These are phyloP conservation scores for Elsinoe perseae DNA, from an alignment of 2,329 filamentous ascomycete species.

Conservation along the genomic window DNA sequence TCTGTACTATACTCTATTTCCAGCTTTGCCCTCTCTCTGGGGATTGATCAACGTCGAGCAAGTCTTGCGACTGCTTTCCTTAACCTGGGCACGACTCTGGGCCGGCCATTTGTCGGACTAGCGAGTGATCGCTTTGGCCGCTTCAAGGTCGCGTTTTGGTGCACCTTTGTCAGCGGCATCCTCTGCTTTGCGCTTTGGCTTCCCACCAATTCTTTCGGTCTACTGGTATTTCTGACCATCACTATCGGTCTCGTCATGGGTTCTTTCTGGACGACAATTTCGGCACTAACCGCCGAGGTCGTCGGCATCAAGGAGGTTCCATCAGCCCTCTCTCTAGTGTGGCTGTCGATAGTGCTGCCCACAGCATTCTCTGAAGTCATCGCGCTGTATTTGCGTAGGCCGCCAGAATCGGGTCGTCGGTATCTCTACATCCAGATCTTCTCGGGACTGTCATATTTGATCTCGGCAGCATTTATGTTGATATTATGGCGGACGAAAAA, in stretches of 20 bases:
- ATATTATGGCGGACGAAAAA: constrained; percentile 25
- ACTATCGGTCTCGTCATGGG: constrained; percentile 40
- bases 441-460: constrained; percentile 30
- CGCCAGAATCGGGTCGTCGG: constrained; percentile 21
- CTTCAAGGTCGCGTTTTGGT: constrained; percentile 34
- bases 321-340: constrained; percentile 34
- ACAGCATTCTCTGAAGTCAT: constrained; percentile 36
- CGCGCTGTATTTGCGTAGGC: constrained; percentile 33
- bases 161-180: constrained; percentile 36
- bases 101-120: constrained; percentile 40
- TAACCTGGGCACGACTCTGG: constrained; percentile 43
- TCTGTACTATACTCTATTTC: constrained; percentile 42
- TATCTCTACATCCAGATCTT: constrained; percentile 37
- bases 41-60: constrained; percentile 34
- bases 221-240: constrained; percentile 39
- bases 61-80: constrained; percentile 37
- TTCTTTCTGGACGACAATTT: constrained; percentile 43
- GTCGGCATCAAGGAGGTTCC: constrained; percentile 35
- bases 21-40: constrained; percentile 40
- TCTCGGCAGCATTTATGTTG: constrained; percentile 31
- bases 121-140: constrained; percentile 40
- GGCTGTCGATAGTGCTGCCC: constrained; percentile 32
- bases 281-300: constrained; percentile 36
- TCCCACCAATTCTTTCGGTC: constrained; percentile 36
- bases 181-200: constrained; percentile 41